Percentiles rank a stretch among this genome's conserved stretches.
Evolutionary conservation across 495 filamentous ascomycete species (phyloP).

Genomic region (Podospora didyma): DNA sequence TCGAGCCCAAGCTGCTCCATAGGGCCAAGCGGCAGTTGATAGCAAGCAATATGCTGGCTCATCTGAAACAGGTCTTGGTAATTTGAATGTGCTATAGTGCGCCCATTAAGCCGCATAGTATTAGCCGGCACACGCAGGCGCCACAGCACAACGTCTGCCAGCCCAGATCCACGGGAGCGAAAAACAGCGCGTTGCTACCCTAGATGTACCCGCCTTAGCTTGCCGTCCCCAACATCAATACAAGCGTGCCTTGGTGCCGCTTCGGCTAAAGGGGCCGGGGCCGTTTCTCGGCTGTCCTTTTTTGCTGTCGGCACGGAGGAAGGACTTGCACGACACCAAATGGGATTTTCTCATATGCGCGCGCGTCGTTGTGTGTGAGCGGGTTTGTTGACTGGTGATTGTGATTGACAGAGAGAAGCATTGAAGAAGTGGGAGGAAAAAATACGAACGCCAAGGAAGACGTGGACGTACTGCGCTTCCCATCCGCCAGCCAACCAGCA

Average conservation of each 20-base stretch:
- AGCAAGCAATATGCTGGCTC: conserved; percentile 18
- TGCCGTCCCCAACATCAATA: neutral
- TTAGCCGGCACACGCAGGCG: conserved; percentile 13
- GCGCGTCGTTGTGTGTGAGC: neutral
- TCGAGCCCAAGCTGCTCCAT: neutral
- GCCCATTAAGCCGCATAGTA: conserved; percentile 20
- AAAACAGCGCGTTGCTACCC: neutral
- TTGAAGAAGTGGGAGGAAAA: neutral
- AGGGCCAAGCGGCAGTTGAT: conserved; percentile 28
- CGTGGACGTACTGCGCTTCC: neutral
- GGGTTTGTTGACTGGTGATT: neutral
- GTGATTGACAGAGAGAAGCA: neutral
- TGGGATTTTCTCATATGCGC: neutral
- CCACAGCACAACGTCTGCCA: neutral
- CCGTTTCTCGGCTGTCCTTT: conserved; percentile 9
- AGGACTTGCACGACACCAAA: neutral
- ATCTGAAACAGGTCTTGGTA: conserved; percentile 12
- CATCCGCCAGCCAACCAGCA: neutral
- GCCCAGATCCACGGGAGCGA: conserved; percentile 14
- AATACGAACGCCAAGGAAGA: neutral
- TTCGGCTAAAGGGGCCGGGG: neutral
- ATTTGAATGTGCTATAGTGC: conserved; percentile 15
- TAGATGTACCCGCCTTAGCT: neutral
- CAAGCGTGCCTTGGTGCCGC: neutral
- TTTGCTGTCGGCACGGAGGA: conserved; percentile 7